phyloP scores from a whole-genome alignment of 352 stramenopile genomes.

The Phytophthora tentaculata region DNA sequence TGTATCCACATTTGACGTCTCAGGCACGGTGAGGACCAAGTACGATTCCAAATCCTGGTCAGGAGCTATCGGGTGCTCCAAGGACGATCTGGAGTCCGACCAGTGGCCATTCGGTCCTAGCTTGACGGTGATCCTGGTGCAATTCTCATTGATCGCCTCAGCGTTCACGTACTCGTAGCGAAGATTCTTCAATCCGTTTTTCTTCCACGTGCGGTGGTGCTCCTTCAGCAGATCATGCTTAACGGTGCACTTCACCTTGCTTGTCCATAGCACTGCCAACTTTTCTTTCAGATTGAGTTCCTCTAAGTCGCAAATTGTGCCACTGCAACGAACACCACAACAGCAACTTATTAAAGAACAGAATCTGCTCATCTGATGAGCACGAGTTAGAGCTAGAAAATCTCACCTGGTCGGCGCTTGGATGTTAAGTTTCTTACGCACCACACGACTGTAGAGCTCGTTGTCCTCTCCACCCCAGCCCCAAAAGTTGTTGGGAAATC shows the following conservation, averaged over 20 bases:
- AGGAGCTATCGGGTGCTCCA: slow-evolving; percentile 31
- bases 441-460: slow-evolving; percentile 60
- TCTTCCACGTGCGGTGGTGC: slow-evolving; percentile 60
- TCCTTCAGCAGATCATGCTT: slow-evolving; percentile 63
- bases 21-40: slow-evolving; percentile 11
- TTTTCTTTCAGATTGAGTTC: slow-evolving; percentile 51
- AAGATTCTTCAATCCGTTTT: slow-evolving; percentile 54
- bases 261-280: slow-evolving; percentile 41
- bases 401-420: slow-evolving; percentile 42
- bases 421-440: slow-evolving; percentile 54
- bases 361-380: no score
- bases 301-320: slow-evolving; percentile 57
- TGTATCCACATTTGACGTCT: neutral
- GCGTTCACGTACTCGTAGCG: slow-evolving; percentile 54
- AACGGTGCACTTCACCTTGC: slow-evolving; percentile 66
- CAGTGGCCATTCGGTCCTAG: slow-evolving; percentile 54
- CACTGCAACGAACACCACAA: slow-evolving; percentile 29
- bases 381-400: neutral
- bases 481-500: slow-evolving; percentile 97
- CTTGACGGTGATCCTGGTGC: slow-evolving; percentile 58
- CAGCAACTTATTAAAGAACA: neutral
- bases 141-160: slow-evolving; percentile 41
- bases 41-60: slow-evolving; percentile 18
- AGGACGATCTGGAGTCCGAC: slow-evolving; percentile 60
- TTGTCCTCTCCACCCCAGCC: slow-evolving; percentile 71